Evolutionary conservation across 371 early-diverging fungal genomes (phyloP), one percentile per base, ranked within the genome.

Genomic region (Dichotomocladium elegans): DNA sequence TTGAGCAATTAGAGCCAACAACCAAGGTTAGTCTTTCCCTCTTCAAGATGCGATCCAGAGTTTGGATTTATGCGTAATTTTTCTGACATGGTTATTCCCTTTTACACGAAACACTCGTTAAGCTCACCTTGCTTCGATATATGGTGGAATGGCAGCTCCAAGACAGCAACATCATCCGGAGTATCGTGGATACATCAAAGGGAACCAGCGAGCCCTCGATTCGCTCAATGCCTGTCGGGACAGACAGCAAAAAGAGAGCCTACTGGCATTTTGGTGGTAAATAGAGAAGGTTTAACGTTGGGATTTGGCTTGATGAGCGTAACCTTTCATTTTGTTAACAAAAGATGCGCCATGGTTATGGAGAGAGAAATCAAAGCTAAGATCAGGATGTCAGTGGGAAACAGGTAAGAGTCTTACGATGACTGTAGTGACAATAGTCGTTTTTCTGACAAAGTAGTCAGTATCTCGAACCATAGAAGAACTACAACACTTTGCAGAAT

Each of bases 81-180:
- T n/a, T n/a, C n/a, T n/a, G n/a, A n/a, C n/a, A n/a, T n/a, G n/a
- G n/a, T n/a, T n/a, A n/a, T n/a, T n/a, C n/a, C n/a, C n/a, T n/a
- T n/a, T n/a, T n/a, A n/a, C n/a, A n/a, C n/a, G n/a, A n/a, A n/a
- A n/a, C 9, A 34, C 12, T 22, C 2, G 22, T 7, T 8, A 47
- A 75, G 75, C 31, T 75, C 10, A 57, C 47, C 9, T 21, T 75
- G 19, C 35, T 75, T 45, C 54, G 58, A 14, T 57, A 55, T 1
- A 15, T 74, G 28, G 53, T 74, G n/a, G 75, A 74, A 45, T 74
- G 71, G 75, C 75, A 74, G 31, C 50, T 74, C 14, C 69, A 71
- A 49, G 75, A 74, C 22, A 62, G 72, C 30, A 41, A 48, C 26
- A 61, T 65, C 17, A 53, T 74, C 1, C 57, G 60, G 46, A 28